Evolutionary conservation across 345 rosid species (phyloP).

Genomic region (Aquilaria sinensis): DNA sequence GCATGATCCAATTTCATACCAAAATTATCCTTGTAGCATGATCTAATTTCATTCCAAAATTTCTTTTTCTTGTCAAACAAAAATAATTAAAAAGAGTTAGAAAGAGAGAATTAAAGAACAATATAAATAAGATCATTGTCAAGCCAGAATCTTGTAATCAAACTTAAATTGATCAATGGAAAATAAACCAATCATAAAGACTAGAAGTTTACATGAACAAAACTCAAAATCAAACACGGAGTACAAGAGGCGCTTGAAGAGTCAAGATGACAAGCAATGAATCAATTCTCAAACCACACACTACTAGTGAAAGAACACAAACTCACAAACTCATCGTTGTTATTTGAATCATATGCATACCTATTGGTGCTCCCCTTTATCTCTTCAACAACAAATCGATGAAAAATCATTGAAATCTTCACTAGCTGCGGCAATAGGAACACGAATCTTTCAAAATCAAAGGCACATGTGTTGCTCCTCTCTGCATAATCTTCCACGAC

Average conservation of each 20-base stretch:
- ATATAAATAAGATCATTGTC: not conserved
- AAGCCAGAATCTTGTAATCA: constrained; percentile 1
- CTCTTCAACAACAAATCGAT: constrained; percentile 17
- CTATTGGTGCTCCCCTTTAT: constrained; percentile 18
- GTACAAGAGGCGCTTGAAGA: not conserved
- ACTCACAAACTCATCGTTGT: constrained; percentile 73
- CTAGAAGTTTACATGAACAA: not conserved
- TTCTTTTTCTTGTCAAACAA: too few species aligned
- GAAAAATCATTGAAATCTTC: constrained; percentile 39
- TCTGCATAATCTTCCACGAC: constrained; percentile 11
- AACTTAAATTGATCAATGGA: not conserved
- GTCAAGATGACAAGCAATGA: not conserved
- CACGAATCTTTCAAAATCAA: constrained; percentile 79
- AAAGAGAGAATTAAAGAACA: too few species aligned
- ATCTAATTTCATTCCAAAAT: not conserved
- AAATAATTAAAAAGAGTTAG: too few species aligned
- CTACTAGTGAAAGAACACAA: constrained; percentile 71
- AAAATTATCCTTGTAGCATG: not conserved
- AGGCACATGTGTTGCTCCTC: constrained; percentile 49
- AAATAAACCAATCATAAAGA: not conserved
- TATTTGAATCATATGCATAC: constrained; percentile 25
- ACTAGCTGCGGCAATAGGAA: constrained; percentile 85
- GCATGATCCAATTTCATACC: too few species aligned
- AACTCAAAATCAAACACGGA: not conserved
- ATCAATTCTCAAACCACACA: constrained; percentile 12